Evolutionary conservation across 495 filamentous ascomycete species (phyloP).

Genomic region (Hyaloscypha bicolor): DNA sequence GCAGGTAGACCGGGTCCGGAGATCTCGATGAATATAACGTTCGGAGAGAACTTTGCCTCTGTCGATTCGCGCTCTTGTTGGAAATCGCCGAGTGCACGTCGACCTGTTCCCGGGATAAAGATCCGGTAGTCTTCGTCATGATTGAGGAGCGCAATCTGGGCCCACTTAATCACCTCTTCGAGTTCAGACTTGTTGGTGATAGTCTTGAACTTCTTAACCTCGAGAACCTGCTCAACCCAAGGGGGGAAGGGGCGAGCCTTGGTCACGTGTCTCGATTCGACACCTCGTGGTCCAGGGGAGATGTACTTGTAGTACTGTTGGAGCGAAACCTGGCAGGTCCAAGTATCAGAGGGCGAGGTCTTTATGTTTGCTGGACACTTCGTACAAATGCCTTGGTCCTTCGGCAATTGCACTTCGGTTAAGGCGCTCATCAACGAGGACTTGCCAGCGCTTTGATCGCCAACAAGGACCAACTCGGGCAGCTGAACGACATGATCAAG

Average conservation of each 20-base stretch:
- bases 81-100: slow-evolving; percentile 37
- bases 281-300: slow-evolving; percentile 39
- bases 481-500: slow-evolving; percentile 42
- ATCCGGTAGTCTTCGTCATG: slow-evolving; percentile 44
- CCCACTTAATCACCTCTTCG: slow-evolving; percentile 44
- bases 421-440: slow-evolving; percentile 79
- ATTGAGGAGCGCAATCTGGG: slow-evolving; percentile 74
- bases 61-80: slow-evolving; percentile 30
- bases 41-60: slow-evolving; percentile 73
- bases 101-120: slow-evolving; percentile 47
- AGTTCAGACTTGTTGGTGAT: slow-evolving; percentile 24
- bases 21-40: slow-evolving; percentile 74
- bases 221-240: too few species aligned
- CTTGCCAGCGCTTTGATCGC: slow-evolving; percentile 82
- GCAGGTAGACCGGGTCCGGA: slow-evolving; percentile 67
- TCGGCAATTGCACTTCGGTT: slow-evolving; percentile 74
- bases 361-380: slow-evolving; percentile 78
- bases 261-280: slow-evolving; percentile 44
- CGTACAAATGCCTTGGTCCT: slow-evolving; percentile 66
- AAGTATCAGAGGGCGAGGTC: slow-evolving; percentile 45
- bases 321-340: slow-evolving; percentile 66
- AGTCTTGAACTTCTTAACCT: slow-evolving; percentile 24
- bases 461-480: slow-evolving; percentile 77
- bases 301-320: slow-evolving; percentile 51
- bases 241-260: slow-evolving; percentile 20